Base-by-base conservation (phyloP, 192 early-diverging fungal species). In the Podila epicladia region DNA sequence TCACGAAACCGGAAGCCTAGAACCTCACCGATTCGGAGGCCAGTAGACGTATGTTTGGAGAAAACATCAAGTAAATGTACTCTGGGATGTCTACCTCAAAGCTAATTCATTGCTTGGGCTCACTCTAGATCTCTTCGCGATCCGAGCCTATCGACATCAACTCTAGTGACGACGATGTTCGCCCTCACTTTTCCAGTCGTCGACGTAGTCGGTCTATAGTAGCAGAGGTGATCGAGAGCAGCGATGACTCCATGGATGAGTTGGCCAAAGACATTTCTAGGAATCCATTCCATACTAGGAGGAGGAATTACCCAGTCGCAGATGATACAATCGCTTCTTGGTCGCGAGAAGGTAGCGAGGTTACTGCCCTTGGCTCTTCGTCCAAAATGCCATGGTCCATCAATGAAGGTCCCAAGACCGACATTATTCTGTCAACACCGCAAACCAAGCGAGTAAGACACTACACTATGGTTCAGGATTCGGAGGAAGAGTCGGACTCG, bases 361-460 rank as follows among this genome's bases (percentile, higher is more conserved):
- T 50, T 9, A 9, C 31, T 31, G 41, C 41, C 3, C 38, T 57
- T 9, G 69, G 51, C 11, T 51, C 69, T 6, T 15, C 55, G 11
- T 26, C 31, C 15, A 78, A 61, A 45, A 73, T 73, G 66, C 77
- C 77, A 3, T 80, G 77, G 71, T 80, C 77, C 2, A 73, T 73
- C 13, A 55, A 57, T 1, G 66, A 72, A 26, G 77, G 77, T 17
- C 67, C 77, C 3, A 67, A 80, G 20, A 51, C 58, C 3, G 71
- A 80, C 45, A 80, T 80, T 53, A 71, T 80, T 4, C 65, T 80
- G 0, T 72, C 77, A 2, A 80, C 77, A 22, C 77, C 77, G 2
- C 72, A 70, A 58, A 61, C 62, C 11, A 80, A 73, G 58, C 71
- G 73, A 31, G 58, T 69, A 12, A 58, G 62, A 19, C 77, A 80